These are phyloP conservation scores for Aureobasidium melanogenum DNA, from an alignment of 2,329 filamentous ascomycete species.

Conservation along the genomic window DNA sequence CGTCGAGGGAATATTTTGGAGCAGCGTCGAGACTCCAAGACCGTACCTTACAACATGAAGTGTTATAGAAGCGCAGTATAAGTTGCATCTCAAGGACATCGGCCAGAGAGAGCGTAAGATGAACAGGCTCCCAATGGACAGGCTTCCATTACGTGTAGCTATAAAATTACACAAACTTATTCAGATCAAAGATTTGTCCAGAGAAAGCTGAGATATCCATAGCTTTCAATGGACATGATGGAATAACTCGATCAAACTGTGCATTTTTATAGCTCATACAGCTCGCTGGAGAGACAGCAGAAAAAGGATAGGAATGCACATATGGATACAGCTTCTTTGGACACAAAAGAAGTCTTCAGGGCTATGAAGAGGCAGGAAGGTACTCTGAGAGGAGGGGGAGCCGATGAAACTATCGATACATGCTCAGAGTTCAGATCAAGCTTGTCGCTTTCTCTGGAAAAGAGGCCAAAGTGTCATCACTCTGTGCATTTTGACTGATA, in stretches of 20 bases:
- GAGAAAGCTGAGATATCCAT: background rate
- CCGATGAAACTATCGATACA: background rate
- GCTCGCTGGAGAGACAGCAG: background rate
- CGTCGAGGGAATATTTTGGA: too few relatives aligned
- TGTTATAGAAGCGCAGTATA: too few relatives aligned
- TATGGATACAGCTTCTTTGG: background rate
- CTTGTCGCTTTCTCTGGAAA: too few relatives aligned
- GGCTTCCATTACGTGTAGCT: too few relatives aligned
- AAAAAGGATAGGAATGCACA: too few relatives aligned
- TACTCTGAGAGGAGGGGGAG: background rate
- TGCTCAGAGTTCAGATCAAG: background rate
- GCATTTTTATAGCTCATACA: background rate
- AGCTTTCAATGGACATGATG: background rate
- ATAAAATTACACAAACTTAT: background rate
- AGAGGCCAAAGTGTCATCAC: too few relatives aligned
- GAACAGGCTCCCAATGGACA: background rate
- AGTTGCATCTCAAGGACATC: too few relatives aligned
- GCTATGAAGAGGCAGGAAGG: background rate
- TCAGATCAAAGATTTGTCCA: background rate
- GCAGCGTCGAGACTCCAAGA: too few relatives aligned
- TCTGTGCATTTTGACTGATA: too few relatives aligned
- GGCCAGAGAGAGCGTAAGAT: background rate
- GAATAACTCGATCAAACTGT: background rate
- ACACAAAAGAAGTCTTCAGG: background rate
- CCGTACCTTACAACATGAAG: too few relatives aligned